Evolutionary conservation across 2,329 filamentous ascomycete species (phyloP), one percentile per base, ranked within the genome.

Genomic region (Cladosporium sp.): DNA sequence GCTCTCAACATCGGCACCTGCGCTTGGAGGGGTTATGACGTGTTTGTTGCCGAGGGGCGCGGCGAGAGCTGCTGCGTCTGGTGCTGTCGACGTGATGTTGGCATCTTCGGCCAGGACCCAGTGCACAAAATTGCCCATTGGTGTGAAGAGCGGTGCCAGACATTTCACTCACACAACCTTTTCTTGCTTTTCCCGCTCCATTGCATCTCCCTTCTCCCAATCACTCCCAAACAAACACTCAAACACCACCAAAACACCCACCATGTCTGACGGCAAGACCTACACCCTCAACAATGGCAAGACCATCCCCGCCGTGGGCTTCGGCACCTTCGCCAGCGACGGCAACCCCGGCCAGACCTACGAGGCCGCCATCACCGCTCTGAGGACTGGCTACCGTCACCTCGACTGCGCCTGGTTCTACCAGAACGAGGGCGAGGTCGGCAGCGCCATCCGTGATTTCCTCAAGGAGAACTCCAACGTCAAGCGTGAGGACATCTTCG

Each of bases 251-350:
- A 47, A 40, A n/a, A 51, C 49, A 59, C 69, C 25, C 55, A 69
- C 27, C 55, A 83, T 84, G 80, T 83, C 80, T 62, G 69, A 72
- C 62, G 76, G 69, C 57, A 69, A 70, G 62, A 72, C 70, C 39
- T 79, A 74, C 68, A 77, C 67, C 55, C 71, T 81, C 45, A 75
- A 68, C 71, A 80, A 79, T 62, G 78, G 77, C 58, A 77, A 84
- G 52, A 74, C 73, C 63, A 80, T 84, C 57, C 82, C 82, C 53
- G 80, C 73, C 41, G 69, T 84, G 27, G 82, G 82, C 20, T 84
- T 85, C 59, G 82, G 82, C 58, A 84, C 82, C 58, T 84, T 83
- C 61, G 78, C 80, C 65, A 85, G 78, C 66, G 83, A 87, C 69
- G 83, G 82, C 50, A 64, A 72, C 54, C 71, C 73, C 57, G 79